A percentile compares a stretch with the other conserved stretches of the same genome.
These are phyloP conservation scores for Gastrolobium bilobum DNA, from an alignment of 306 rosid genomes.

Conservation along the genomic window DNA sequence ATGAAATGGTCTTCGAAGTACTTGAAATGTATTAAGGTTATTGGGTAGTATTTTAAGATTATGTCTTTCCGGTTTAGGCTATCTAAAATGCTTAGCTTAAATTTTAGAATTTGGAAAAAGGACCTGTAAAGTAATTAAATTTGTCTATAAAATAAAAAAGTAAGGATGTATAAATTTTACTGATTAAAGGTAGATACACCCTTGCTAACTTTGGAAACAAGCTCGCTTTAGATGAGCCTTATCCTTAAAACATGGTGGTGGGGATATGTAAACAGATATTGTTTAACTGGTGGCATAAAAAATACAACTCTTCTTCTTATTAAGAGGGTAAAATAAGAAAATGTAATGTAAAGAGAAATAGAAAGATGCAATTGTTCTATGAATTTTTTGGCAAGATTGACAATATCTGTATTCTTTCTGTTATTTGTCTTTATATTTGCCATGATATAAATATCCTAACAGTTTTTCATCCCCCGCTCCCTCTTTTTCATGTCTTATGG, in stretches of 20 bases:
- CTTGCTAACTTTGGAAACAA: neutral
- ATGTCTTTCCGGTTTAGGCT: neutral
- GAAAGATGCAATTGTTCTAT: neutral
- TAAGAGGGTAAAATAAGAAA: slow-evolving; percentile 15
- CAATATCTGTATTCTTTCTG: slow-evolving; percentile 24
- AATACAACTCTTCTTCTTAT: neutral
- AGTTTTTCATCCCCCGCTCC: neutral
- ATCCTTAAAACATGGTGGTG: neutral
- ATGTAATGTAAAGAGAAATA: neutral
- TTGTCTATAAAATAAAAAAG: neutral
- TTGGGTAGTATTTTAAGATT: neutral
- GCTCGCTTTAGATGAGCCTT: neutral
- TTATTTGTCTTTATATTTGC: slow-evolving; percentile 5
- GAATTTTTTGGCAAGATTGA: slow-evolving; percentile 1
- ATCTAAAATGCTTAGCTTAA: neutral
- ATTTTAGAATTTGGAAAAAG: neutral
- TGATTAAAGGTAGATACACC: neutral
- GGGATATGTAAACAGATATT: neutral
- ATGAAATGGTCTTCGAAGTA: neutral
- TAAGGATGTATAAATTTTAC: neutral
- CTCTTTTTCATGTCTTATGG: slow-evolving; percentile 39
- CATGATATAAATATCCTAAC: slow-evolving; percentile 26
- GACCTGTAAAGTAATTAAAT: no score
- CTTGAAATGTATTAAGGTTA: neutral
- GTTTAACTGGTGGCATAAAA: slow-evolving; percentile 20